Conservation (phyloP, 345 rosid genomes). For the Isatis tinctoria region DNA sequence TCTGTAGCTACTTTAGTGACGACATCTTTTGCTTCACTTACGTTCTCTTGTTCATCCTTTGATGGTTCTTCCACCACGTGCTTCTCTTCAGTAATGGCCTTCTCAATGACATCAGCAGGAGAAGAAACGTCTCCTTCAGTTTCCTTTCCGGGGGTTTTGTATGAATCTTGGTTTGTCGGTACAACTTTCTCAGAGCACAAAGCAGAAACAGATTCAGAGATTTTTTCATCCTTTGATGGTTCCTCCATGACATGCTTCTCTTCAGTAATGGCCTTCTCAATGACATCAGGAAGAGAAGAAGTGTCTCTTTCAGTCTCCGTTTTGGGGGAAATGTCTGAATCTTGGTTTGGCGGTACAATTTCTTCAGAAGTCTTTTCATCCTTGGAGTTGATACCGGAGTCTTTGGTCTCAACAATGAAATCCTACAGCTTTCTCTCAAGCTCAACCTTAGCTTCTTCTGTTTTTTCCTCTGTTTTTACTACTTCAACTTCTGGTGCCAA, state of each 20-base stretch:
- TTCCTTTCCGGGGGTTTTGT: background rate
- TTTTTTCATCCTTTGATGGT: conserved; percentile 19
- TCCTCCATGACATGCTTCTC: conserved; percentile 23
- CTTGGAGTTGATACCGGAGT: conserved; percentile 8
- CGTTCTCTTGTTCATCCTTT: conserved; percentile 9
- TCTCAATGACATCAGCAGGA: conserved; percentile 16
- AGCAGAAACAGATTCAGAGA: background rate
- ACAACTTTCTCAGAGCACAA: conserved; percentile 3
- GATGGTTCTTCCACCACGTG: conserved; percentile 22
- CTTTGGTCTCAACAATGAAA: background rate
- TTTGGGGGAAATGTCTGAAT: background rate
- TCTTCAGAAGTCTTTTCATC: background rate
- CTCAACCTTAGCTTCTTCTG: conserved; percentile 16
- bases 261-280: conserved; percentile 22
- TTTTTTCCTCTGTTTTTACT: conserved; percentile 12
- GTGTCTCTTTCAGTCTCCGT: conserved; percentile 3
- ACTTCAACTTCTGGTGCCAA: conserved; percentile 15
- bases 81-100: conserved; percentile 19
- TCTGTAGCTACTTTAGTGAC: conserved; percentile 3
- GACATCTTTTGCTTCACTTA: conserved; percentile 1
- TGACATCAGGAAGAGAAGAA: conserved; percentile 1
- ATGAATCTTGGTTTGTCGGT: conserved; percentile 1
- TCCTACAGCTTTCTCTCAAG: conserved; percentile 14
- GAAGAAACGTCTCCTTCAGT: background rate
- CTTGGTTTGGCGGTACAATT: background rate